Conservation (phyloP, 148 eudicot genomes). For the Amaranthus cruentus region DNA sequence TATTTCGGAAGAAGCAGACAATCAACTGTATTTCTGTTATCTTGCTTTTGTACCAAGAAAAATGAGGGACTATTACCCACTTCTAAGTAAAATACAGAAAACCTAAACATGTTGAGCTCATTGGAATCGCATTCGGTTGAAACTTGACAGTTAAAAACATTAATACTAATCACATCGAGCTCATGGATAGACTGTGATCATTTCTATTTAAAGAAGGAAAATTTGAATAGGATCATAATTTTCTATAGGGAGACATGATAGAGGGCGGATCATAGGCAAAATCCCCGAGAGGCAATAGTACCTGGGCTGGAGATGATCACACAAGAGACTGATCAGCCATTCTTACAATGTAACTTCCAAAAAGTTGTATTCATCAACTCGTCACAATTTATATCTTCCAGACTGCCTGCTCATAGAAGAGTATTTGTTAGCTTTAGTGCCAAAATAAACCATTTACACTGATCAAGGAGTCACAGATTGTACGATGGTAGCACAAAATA, state of each 20-base stretch:
- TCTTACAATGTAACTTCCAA: slow-evolving; percentile 15
- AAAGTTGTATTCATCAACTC: slow-evolving; percentile 26
- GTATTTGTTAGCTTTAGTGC: not conserved
- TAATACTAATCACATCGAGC: slow-evolving; percentile 24
- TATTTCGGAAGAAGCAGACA: slow-evolving; percentile 20
- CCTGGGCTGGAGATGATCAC: slow-evolving; percentile 20
- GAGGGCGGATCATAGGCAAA: slow-evolving; percentile 38
- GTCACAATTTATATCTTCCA: slow-evolving; percentile 17
- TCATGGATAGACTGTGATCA: slow-evolving; percentile 22
- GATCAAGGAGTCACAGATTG: not conserved
- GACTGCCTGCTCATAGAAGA: slow-evolving; percentile 12
- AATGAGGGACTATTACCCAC: slow-evolving; percentile 28
- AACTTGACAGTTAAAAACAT: slow-evolving; percentile 15
- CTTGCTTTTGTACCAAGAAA: slow-evolving; percentile 34
- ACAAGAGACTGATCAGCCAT: slow-evolving; percentile 15
- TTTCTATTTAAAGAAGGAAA: slow-evolving; percentile 31
- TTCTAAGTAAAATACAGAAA: slow-evolving; percentile 24
- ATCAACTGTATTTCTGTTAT: slow-evolving; percentile 24
- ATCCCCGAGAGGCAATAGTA: slow-evolving; percentile 15
- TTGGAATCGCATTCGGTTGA: slow-evolving; percentile 18
- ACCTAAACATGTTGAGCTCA: slow-evolving; percentile 24
- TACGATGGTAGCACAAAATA: not conserved
- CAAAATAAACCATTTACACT: not conserved
- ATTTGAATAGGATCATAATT: slow-evolving; percentile 31
- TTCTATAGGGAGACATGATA: slow-evolving; percentile 55